These are phyloP conservation scores for Galerina marginata DNA, from an alignment of 768 basidiomycete species.

Conservation along the genomic window DNA sequence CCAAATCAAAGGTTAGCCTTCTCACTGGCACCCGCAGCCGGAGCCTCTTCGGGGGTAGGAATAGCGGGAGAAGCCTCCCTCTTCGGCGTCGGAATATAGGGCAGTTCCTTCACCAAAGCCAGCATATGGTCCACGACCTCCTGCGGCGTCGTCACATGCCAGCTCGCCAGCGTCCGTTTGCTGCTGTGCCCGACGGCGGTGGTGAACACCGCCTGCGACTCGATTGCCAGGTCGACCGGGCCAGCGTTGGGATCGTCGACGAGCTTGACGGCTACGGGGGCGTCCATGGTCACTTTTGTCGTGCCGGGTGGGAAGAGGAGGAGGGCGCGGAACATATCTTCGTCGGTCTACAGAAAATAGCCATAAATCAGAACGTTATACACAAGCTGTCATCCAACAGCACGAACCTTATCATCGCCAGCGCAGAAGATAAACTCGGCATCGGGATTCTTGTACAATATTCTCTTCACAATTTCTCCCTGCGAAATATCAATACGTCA, in stretches of 20 bases:
- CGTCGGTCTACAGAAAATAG: conserved; percentile 73
- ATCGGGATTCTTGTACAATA: conserved; percentile 91
- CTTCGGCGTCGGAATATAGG: conserved; percentile 22
- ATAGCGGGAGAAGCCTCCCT: neutral
- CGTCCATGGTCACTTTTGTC: conserved; percentile 54
- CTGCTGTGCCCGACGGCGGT: conserved; percentile 91
- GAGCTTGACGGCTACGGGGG: conserved; percentile 58
- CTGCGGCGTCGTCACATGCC: conserved; percentile 90
- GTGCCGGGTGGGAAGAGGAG: conserved; percentile 60
- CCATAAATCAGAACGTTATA: neutral
- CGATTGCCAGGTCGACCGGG: conserved; percentile 66
- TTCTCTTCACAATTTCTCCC: conserved; percentile 96
- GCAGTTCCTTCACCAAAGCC: conserved; percentile 52
- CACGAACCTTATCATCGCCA: conserved; percentile 90
- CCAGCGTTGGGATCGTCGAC: conserved; percentile 50
- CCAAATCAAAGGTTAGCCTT: conserved; percentile 6
- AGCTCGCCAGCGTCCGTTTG: conserved; percentile 88
- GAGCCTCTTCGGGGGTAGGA: conserved; percentile 2
- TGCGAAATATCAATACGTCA: conserved; percentile 20
- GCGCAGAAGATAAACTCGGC: conserved; percentile 97
- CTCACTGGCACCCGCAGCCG: neutral
- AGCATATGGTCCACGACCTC: conserved; percentile 87
- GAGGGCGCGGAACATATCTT: conserved; percentile 98
- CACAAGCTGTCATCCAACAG: neutral
- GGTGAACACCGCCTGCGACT: conserved; percentile 80